phyloP scores from a whole-genome alignment of 2,329 filamentous ascomycete species.

The Trichoderma harzianum region DNA sequence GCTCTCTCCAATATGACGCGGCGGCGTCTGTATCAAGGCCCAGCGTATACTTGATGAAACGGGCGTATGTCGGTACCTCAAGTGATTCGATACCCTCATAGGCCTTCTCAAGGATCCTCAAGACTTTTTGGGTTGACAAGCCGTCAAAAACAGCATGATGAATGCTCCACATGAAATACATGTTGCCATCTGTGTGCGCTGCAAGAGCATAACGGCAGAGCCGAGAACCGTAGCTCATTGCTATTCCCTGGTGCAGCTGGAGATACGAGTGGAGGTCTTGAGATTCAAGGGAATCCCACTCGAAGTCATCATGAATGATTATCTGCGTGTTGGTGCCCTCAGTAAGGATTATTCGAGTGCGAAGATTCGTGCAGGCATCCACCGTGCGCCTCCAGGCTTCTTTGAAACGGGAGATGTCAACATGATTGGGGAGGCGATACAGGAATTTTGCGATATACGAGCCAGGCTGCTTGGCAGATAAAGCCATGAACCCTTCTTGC shows the following conservation, averaged over 20 bases:
- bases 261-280: neutral
- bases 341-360: slow-evolving; percentile 22
- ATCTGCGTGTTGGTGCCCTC: slow-evolving; percentile 11
- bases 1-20: neutral
- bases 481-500: slow-evolving; percentile 26
- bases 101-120: neutral
- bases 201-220: slow-evolving; percentile 3
- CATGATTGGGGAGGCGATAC: slow-evolving; percentile 21
- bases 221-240: neutral
- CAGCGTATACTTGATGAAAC: slow-evolving; percentile 9
- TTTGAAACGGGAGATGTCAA: slow-evolving; percentile 24
- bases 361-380: slow-evolving; percentile 18
- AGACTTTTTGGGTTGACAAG: slow-evolving; percentile 11
- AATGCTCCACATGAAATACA: slow-evolving; percentile 3
- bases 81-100: neutral
- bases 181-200: neutral
- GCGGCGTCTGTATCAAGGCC: neutral
- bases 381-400: slow-evolving; percentile 21
- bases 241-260: neutral
- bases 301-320: slow-evolving; percentile 17
- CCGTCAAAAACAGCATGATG: slow-evolving; percentile 24
- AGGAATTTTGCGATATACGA: slow-evolving; percentile 34
- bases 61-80: neutral
- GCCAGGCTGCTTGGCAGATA: slow-evolving; percentile 30
- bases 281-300: neutral